Evolutionary conservation across 2,329 filamentous ascomycete genomes (phyloP).

Genomic region (Spiromastix sp.): DNA sequence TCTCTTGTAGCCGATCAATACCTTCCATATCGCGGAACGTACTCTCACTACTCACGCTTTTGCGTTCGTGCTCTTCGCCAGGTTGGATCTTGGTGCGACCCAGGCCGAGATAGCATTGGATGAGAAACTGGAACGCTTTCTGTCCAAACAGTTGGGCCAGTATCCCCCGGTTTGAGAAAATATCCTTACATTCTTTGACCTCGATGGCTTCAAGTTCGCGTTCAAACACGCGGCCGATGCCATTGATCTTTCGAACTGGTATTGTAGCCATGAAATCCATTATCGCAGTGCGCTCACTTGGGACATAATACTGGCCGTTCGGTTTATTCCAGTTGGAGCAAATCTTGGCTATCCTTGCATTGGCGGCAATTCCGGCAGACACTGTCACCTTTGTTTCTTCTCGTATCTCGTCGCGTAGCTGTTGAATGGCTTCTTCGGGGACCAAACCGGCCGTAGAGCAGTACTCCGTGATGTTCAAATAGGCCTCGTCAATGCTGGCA

Average conservation of each 20-base stretch:
- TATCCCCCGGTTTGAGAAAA: constrained; percentile 65
- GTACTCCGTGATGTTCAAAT: constrained; percentile 86
- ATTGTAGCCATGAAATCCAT: constrained; percentile 78
- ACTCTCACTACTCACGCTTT: constrained; percentile 86
- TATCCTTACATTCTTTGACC: constrained; percentile 78
- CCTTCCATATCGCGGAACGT: constrained; percentile 77
- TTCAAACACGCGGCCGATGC: constrained; percentile 88
- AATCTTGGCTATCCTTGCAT: constrained; percentile 89
- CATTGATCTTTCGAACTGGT: constrained; percentile 84
- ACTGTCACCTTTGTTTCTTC: constrained; percentile 74
- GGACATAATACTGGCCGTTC: constrained; percentile 76
- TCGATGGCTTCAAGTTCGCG: constrained; percentile 81
- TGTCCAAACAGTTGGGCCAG: constrained; percentile 75
- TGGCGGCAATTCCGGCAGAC: constrained; percentile 87
- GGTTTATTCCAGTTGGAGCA: constrained; percentile 94
- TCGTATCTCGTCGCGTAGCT: constrained; percentile 67
- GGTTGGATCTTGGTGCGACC: constrained; percentile 78
- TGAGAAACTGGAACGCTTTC: constrained; percentile 79
- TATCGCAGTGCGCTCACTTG: constrained; percentile 61
- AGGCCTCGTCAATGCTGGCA: constrained; percentile 92
- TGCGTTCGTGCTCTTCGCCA: constrained; percentile 79
- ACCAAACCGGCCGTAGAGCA: constrained; percentile 57
- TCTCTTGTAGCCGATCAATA: constrained; percentile 57
- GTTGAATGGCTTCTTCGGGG: constrained; percentile 63
- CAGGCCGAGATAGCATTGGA: constrained; percentile 74